Conservation (phyloP, 495 filamentous ascomycete species). For the Aspergillus indologenus region DNA sequence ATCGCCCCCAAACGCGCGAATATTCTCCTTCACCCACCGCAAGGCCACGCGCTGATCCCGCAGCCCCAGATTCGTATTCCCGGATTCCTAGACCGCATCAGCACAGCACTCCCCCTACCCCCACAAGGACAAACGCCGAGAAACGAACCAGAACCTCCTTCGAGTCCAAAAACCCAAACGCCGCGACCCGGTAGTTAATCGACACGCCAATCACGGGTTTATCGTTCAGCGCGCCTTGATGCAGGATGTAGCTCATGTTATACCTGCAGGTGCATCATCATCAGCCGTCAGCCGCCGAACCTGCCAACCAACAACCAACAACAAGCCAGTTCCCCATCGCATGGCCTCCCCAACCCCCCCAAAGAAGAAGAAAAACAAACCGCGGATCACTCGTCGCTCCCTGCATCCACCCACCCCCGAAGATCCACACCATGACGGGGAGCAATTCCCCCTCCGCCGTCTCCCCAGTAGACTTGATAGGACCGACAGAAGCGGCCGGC, state of each 20-base stretch:
- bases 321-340: too few relatives aligned
- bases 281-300: not conserved
- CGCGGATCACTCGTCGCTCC: conserved; percentile 37
- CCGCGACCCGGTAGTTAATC: conserved; percentile 72
- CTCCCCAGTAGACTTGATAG: not conserved
- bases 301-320: too few relatives aligned
- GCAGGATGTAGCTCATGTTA: conserved; percentile 38
- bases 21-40: conserved; percentile 51
- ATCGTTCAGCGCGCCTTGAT: conserved; percentile 34
- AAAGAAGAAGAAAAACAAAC: conserved; percentile 16
- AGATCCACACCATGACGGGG: conserved; percentile 66
- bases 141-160: conserved; percentile 35
- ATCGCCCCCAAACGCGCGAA: conserved; percentile 51
- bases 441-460: conserved; percentile 50
- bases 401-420: conserved; percentile 55
- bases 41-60: conserved; percentile 50
- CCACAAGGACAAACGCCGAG: not conserved
- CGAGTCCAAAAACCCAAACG: conserved; percentile 67
- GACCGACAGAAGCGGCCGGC: conserved; percentile 33
- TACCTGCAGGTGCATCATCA: conserved; percentile 17
- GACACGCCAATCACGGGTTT: conserved; percentile 68
- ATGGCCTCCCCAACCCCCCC: too few relatives aligned
- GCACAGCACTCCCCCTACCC: not conserved
- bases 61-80: conserved; percentile 48
- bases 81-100: conserved; percentile 30